A percentile compares a stretch with the other conserved stretches of the same genome.
Conservation (phyloP, 2,329 filamentous ascomycete species). For the Aspergillus sojae region DNA sequence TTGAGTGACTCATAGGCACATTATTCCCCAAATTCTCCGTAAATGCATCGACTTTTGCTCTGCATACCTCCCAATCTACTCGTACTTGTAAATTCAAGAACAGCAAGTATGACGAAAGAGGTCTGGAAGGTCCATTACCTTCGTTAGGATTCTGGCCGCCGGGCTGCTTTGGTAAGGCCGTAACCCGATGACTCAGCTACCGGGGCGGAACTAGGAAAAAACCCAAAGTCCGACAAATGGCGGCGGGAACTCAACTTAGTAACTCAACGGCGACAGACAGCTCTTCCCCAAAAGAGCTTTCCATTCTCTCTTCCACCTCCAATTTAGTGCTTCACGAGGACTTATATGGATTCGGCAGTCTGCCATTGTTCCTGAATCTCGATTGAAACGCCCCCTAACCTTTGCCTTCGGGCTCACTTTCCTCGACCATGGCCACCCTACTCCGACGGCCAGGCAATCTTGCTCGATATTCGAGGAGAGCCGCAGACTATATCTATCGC, state of each 20-base stretch:
- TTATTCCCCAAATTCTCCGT: not conserved
- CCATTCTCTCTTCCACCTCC: constrained; percentile 6
- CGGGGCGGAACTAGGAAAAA: constrained; percentile 2
- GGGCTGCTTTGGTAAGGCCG: constrained; percentile 1
- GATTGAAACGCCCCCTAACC: constrained; percentile 13
- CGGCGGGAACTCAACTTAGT: not conserved
- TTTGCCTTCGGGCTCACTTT: constrained; percentile 34
- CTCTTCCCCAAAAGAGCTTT: not conserved
- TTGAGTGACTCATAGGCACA: too few species aligned
- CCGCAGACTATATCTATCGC: constrained; percentile 56
- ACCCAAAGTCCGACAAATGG: constrained; percentile 5
- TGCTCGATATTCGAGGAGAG: constrained; percentile 63
- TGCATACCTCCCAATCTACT: not conserved
- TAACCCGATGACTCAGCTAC: not conserved
- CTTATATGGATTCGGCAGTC: constrained; percentile 32
- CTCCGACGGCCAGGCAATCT: constrained; percentile 68
- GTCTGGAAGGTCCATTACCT: constrained; percentile 6
- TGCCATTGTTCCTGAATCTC: constrained; percentile 24
- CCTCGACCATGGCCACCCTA: constrained; percentile 65
- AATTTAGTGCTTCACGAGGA: constrained; percentile 16
- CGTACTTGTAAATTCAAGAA: not conserved
- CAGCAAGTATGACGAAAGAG: not conserved
- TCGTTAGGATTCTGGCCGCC: constrained; percentile 13
- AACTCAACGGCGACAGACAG: not conserved
- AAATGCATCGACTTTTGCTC: not conserved